Base-by-base conservation (phyloP, 2,329 filamentous ascomycete species). In the Cladophialophora carrionii region DNA sequence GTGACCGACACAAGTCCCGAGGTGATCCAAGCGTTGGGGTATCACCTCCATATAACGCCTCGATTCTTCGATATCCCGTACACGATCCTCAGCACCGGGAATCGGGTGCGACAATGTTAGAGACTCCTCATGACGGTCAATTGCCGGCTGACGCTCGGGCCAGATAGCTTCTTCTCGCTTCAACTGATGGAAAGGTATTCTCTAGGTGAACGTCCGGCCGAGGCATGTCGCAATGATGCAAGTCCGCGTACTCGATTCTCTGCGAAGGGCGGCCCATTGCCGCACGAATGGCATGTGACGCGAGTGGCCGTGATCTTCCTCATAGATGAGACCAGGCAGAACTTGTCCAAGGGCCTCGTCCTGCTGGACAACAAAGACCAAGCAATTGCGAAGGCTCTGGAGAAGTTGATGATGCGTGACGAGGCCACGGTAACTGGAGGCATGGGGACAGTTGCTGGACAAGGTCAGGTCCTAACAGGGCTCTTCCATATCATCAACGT, bases 131-230 rank as follows among this genome's bases (percentile, higher is more conserved):
- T 26, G 4, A 10, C 4, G 12, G 10, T 12, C 4, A 22, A 24
- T 9, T 14, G 46, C 46, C 7, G 2, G 46, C 46, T 49, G 46
- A 49, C 46, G 10, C 3, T 26, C 22, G 10, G 10, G n/a, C 22
- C 20, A 49, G 46, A 49, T 49, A 49, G 4, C 46, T 49, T 49
- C 46, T 49, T 49, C 46, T 49, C 46, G 22, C 46, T 49, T 49
- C 46, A 49, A 26, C 9, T 49, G 46, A 49, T 49, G 46, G 46
- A 49, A 26, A 49, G 46, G 9, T 49, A 49, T 14, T 9, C 20
- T n/a, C 7, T n/a, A 3, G 46, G 20, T 8, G 4, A 12, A 20
- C 46, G 46, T 49, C 46, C 46, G n/a, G 4, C 46, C 46, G 46
- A 49, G 46, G 20, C 46, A 26, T n/a, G 46, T 22, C 46, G 46